A percentile compares a stretch with the other conserved stretches of the same genome.
phyloP scores from a whole-genome alignment of 306 rosid species.

The Medicago arabica region DNA sequence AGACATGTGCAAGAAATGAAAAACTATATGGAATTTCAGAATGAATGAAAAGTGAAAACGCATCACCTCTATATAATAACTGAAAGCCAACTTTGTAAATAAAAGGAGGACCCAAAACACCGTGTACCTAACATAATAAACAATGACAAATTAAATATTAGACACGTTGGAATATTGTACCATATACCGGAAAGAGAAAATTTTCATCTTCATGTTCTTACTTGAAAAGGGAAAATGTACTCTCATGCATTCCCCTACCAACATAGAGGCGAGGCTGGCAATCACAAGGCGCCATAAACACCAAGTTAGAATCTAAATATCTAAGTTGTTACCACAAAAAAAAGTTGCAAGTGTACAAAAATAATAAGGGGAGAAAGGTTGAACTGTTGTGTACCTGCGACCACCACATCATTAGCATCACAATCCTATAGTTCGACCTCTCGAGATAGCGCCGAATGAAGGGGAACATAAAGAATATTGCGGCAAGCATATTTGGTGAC shows the following conservation, averaged over 20 bases:
- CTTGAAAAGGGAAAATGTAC: slow-evolving; percentile 92
- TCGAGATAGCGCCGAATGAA: slow-evolving; percentile 91
- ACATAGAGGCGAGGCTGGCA: slow-evolving; percentile 97
- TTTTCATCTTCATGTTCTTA: slow-evolving; percentile 51
- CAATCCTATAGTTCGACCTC: slow-evolving; percentile 86
- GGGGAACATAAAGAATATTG: slow-evolving; percentile 77
- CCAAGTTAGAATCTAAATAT: slow-evolving; percentile 30
- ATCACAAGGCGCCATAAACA: slow-evolving; percentile 43
- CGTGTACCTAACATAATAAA: slow-evolving; percentile 73
- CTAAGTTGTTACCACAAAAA: slow-evolving; percentile 10
- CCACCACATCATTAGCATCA: slow-evolving; percentile 99
- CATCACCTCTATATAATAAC: slow-evolving; percentile 95
- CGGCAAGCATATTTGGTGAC: slow-evolving; percentile 96
- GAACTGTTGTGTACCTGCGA: slow-evolving; percentile 71
- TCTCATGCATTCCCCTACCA: slow-evolving; percentile 99
- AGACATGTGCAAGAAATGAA: slow-evolving; percentile 30
- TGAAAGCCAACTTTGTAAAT: slow-evolving; percentile 89
- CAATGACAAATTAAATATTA: slow-evolving; percentile 39
- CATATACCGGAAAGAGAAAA: slow-evolving; percentile 27
- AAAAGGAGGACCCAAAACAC: slow-evolving; percentile 94
- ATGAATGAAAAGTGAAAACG: slow-evolving; percentile 17
- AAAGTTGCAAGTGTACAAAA: slow-evolving; percentile 24
- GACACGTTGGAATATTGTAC: slow-evolving; percentile 6
- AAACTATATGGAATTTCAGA: slow-evolving; percentile 7
- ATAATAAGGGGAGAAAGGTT: background rate